phyloP scores from a whole-genome alignment of 2,329 filamentous ascomycete genomes.

The Hypoxylon sp. region DNA sequence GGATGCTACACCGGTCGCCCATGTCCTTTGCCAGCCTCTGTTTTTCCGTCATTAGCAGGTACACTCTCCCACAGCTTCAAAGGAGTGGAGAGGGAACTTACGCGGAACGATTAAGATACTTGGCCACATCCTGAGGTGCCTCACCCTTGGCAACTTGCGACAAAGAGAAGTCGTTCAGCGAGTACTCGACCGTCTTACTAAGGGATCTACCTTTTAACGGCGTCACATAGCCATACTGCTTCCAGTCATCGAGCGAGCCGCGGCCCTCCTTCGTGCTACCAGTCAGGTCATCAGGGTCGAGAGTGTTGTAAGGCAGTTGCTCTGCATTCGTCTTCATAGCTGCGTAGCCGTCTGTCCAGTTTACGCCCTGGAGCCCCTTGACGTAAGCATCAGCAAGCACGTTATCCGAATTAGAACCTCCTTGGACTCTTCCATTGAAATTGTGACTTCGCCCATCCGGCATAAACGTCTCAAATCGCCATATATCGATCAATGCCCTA shows the following conservation, averaged over 20 bases:
- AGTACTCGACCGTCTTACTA: conserved; percentile 65
- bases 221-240: conserved; percentile 64
- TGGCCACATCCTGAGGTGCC: conserved; percentile 56
- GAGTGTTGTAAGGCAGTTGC: conserved; percentile 58
- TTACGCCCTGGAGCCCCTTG: conserved; percentile 59
- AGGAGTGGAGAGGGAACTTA: no score
- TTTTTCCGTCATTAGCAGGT: no score
- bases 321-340: conserved; percentile 67
- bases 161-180: conserved; percentile 66
- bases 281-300: conserved; percentile 59
- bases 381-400: conserved; percentile 68
- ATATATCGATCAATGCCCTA: conserved; percentile 65
- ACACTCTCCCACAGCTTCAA: no score
- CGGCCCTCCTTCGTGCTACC: conserved; percentile 65
- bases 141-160: conserved; percentile 63
- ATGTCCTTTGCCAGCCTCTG: conserved; percentile 67
- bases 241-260: conserved; percentile 67
- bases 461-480: conserved; percentile 61
- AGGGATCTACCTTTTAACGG: conserved; percentile 60
- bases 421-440: conserved; percentile 66
- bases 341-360: conserved; percentile 63
- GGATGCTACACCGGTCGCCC: conserved; percentile 59
- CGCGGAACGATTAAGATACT: conserved; percentile 61
- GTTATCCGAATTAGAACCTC: conserved; percentile 68
- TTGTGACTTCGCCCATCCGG: conserved; percentile 64